A percentile compares a stretch with the other conserved stretches of the same genome.
These are phyloP conservation scores for Brassica hybrid DNA, from an alignment of 441 rosid species.

Conservation along the genomic window DNA sequence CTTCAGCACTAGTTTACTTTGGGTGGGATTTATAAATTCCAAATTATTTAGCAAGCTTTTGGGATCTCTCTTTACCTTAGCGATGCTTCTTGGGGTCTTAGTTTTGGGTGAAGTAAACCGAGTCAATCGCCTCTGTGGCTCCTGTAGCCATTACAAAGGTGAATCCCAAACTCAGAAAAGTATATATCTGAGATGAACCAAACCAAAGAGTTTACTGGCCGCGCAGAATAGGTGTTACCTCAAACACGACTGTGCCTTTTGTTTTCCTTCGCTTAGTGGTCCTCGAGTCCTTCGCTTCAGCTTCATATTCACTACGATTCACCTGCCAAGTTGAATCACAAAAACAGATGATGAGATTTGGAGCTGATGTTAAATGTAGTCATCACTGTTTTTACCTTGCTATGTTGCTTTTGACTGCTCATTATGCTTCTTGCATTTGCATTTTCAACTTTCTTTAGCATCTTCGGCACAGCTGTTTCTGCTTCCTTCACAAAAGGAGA, in stretches of 20 bases:
- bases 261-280: slow-evolving; percentile 76
- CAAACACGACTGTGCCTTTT: slow-evolving; percentile 72
- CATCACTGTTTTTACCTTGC: slow-evolving; percentile 52
- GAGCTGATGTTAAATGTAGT: slow-evolving; percentile 18
- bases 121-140: slow-evolving; percentile 61
- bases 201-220: too few relatives aligned
- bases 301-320: slow-evolving; percentile 78
- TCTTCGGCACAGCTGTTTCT: slow-evolving; percentile 66
- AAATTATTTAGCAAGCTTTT: background rate
- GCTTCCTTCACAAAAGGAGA: slow-evolving; percentile 51
- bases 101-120: slow-evolving; percentile 53
- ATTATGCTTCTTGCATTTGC: slow-evolving; percentile 55
- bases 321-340: slow-evolving; percentile 55
- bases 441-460: slow-evolving; percentile 58
- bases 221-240: slow-evolving; percentile 49
- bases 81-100: slow-evolving; percentile 50
- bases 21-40: background rate
- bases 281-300: slow-evolving; percentile 69
- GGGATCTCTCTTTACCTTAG: too few relatives aligned
- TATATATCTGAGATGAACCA: background rate
- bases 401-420: slow-evolving; percentile 65
- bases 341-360: slow-evolving; percentile 29
- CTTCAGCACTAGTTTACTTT: background rate
- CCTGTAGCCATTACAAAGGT: slow-evolving; percentile 50
- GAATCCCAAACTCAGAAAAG: slow-evolving; percentile 5